phyloP scores from a whole-genome alignment of 2,329 filamentous ascomycete species.

The Falciphora oryzae region DNA sequence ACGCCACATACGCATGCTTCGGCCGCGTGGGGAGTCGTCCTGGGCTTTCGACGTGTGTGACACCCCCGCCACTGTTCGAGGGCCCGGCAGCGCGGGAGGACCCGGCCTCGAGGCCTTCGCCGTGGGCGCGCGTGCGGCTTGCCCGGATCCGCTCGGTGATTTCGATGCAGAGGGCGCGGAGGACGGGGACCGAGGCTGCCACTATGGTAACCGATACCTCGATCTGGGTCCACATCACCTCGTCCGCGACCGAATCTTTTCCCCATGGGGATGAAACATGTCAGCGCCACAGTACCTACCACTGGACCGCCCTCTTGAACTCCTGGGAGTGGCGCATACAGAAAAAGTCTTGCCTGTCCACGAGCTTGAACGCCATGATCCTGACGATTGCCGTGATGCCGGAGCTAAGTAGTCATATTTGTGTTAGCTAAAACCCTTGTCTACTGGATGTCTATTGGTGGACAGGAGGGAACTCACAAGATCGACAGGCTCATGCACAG shows the following conservation, averaged over 20 bases:
- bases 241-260: conserved; percentile 1
- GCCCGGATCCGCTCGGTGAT: neutral
- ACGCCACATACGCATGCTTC: too few species aligned
- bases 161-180: conserved; percentile 19
- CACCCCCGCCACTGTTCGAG: too few species aligned
- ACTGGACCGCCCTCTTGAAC: too few species aligned
- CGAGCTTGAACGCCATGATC: conserved; percentile 13
- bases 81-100: too few species aligned
- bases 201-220: conserved; percentile 29
- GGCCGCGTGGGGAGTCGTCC: too few species aligned
- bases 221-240: conserved; percentile 21
- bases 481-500: conserved; percentile 27
- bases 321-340: neutral
- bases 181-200: conserved; percentile 25
- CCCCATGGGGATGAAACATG: too few species aligned
- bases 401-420: conserved; percentile 13
- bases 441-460: neutral
- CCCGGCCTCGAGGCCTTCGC: too few species aligned
- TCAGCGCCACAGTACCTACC: too few species aligned
- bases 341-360: conserved; percentile 5
- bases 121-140: too few species aligned
- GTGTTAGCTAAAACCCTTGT: neutral
- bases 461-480: conserved; percentile 15
- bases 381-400: conserved; percentile 20
- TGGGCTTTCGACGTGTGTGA: too few species aligned